Evolutionary conservation across 768 basidiomycete genomes (phyloP).

Genomic region (Leccinum aurantiacum): DNA sequence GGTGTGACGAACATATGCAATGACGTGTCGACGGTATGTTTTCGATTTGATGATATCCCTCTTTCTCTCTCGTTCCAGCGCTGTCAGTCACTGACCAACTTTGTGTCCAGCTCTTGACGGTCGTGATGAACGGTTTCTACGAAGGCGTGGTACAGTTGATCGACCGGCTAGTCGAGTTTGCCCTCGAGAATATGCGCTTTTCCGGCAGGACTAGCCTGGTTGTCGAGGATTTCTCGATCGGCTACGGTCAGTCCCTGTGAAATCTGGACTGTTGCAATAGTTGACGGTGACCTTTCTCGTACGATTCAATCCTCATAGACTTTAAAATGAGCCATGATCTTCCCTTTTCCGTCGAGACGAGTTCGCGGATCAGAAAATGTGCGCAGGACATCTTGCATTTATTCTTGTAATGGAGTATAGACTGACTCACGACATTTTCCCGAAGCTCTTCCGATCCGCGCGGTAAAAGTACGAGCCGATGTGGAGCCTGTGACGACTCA

Average conservation of each 20-base stretch:
- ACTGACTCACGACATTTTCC: neutral
- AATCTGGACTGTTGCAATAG: neutral
- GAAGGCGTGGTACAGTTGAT: slow-evolving; percentile 31
- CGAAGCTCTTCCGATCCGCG: slow-evolving; percentile 15
- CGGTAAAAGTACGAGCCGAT: slow-evolving; percentile 3
- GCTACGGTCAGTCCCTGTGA: slow-evolving; percentile 25
- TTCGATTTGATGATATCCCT: neutral
- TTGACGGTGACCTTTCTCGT: neutral
- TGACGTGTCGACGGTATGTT: slow-evolving; percentile 24
- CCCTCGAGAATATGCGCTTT: slow-evolving; percentile 25
- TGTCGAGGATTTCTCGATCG: slow-evolving; percentile 30
- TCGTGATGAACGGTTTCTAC: slow-evolving; percentile 33
- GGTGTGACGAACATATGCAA: slow-evolving; percentile 10
- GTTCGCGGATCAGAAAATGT: slow-evolving; percentile 29
- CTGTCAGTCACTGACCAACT: neutral
- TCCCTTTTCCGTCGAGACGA: slow-evolving; percentile 29
- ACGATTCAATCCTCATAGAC: slow-evolving; percentile 16
- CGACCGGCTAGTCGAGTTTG: slow-evolving; percentile 26
- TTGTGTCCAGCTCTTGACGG: slow-evolving; percentile 25
- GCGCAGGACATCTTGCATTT: neutral
- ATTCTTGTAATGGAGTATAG: neutral
- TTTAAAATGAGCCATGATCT: slow-evolving; percentile 33
- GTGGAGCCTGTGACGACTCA: slow-evolving; percentile 17
- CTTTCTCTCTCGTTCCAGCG: neutral
- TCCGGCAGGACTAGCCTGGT: slow-evolving; percentile 17